These are phyloP conservation scores for Alectoria sarmentosa DNA, from an alignment of 495 filamentous ascomycete genomes.

Conservation along the genomic window DNA sequence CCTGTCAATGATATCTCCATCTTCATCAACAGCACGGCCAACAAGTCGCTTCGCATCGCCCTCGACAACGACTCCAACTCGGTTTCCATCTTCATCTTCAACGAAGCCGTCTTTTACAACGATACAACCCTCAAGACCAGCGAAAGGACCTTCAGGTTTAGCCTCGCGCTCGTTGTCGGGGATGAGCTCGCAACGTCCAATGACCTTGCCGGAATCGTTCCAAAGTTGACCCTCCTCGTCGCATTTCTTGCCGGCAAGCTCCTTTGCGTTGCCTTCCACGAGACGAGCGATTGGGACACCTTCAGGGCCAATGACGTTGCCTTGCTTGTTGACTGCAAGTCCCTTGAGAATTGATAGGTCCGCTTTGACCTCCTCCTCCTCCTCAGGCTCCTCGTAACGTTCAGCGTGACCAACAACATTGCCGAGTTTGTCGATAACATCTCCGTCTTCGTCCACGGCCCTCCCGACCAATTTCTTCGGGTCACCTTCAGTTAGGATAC, in stretches of 20 bases:
- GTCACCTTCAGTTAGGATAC: slow-evolving; percentile 53
- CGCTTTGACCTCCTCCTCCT: slow-evolving; percentile 33
- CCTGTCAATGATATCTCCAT: slow-evolving; percentile 78
- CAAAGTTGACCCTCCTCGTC: slow-evolving; percentile 70
- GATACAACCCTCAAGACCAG: slow-evolving; percentile 61
- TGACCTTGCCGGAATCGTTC: slow-evolving; percentile 62
- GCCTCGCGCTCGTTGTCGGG: slow-evolving; percentile 63
- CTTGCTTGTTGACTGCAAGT: slow-evolving; percentile 69
- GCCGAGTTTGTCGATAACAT: slow-evolving; percentile 56
- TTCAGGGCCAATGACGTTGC: slow-evolving; percentile 66
- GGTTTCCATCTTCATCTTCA: slow-evolving; percentile 57
- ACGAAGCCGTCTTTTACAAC: slow-evolving; percentile 67
- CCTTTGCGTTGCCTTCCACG: slow-evolving; percentile 57
- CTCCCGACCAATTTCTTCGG: slow-evolving; percentile 57
- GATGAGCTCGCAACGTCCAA: slow-evolving; percentile 69
- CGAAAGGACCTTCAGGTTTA: slow-evolving; percentile 66
- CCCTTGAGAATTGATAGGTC: slow-evolving; percentile 62
- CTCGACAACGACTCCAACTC: slow-evolving; percentile 66
- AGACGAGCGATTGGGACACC: slow-evolving; percentile 65
- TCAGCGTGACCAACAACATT: slow-evolving; percentile 56
- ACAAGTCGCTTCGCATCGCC: slow-evolving; percentile 68
- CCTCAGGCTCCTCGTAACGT: slow-evolving; percentile 40
- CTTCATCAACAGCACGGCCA: slow-evolving; percentile 71
- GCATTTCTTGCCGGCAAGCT: slow-evolving; percentile 60
- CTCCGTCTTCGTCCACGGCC: slow-evolving; percentile 57